Evolutionary conservation across 176 grass and related monocot species (phyloP).

Genomic region (Raddia guianensis): DNA sequence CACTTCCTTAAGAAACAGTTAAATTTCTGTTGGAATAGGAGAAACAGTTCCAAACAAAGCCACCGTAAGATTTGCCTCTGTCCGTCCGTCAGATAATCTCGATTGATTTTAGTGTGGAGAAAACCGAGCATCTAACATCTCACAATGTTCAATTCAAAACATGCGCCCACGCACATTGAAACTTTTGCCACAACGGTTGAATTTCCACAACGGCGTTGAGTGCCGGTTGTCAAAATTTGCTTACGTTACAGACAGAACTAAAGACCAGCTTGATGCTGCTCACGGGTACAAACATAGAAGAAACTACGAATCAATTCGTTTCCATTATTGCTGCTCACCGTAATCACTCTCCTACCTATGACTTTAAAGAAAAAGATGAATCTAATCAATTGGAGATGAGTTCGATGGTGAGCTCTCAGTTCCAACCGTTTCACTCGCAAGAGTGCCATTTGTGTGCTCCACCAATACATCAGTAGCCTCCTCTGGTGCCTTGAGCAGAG

Average conservation of each 20-base stretch:
- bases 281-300: slow-evolving; percentile 40
- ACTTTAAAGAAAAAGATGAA: slow-evolving; percentile 20
- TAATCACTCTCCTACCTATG: slow-evolving; percentile 32
- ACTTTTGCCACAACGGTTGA: slow-evolving; percentile 22
- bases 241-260: slow-evolving; percentile 41
- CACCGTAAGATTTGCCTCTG: background rate
- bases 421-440: slow-evolving; percentile 7
- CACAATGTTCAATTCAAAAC: background rate
- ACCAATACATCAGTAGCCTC: slow-evolving; percentile 27
- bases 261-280: background rate
- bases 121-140: background rate
- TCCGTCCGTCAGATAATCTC: background rate
- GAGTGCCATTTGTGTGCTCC: slow-evolving; percentile 44
- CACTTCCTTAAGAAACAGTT: background rate
- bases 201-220: slow-evolving; percentile 15
- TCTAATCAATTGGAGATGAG: slow-evolving; percentile 45
- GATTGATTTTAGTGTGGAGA: background rate
- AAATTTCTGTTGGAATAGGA: background rate
- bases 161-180: too few relatives aligned
- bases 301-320: slow-evolving; percentile 5
- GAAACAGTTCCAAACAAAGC: background rate
- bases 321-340: slow-evolving; percentile 36
- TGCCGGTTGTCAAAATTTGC: slow-evolving; percentile 43
- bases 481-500: slow-evolving; percentile 29
- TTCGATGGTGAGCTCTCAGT: slow-evolving; percentile 27